phyloP scores from a whole-genome alignment of 139 green algal species.

The Microglena sp. region DNA sequence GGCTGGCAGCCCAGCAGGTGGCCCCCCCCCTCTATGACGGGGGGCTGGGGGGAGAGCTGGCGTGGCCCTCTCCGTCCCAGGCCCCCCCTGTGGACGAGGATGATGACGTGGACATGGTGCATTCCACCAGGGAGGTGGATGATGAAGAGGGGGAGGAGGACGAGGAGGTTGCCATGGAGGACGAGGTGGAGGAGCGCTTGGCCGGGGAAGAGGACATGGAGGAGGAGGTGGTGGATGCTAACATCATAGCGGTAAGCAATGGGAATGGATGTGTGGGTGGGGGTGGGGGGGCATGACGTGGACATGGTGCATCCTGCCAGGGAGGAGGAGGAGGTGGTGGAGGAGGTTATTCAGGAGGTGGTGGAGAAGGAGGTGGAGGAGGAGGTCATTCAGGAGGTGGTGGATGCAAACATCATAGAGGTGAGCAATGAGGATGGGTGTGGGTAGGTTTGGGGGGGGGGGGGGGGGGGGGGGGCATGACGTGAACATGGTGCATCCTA shows the following conservation, averaged over 20 bases:
- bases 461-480: not conserved
- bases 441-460: no score
- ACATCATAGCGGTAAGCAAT: no score
- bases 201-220: constrained; percentile 10
- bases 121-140: no score
- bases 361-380: not conserved
- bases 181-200: not conserved
- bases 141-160: no score
- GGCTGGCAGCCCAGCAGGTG: not conserved
- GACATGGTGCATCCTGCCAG: no score
- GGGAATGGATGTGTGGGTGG: no score
- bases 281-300: not conserved
- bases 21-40: not conserved
- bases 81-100: not conserved
- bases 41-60: not conserved
- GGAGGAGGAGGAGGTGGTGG: no score
- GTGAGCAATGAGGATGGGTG: no score
- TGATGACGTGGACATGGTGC: constrained; percentile 7
- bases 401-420: constrained; percentile 2
- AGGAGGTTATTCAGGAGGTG: not conserved
- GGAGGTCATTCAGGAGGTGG: constrained; percentile 5
- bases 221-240: constrained; percentile 4
- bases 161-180: no score
- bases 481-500: no score
- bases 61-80: not conserved